Evolutionary conservation across 768 basidiomycete species (phyloP), one percentile per base, ranked within the genome.

Genomic region (Hypsizygus marmoreus): DNA sequence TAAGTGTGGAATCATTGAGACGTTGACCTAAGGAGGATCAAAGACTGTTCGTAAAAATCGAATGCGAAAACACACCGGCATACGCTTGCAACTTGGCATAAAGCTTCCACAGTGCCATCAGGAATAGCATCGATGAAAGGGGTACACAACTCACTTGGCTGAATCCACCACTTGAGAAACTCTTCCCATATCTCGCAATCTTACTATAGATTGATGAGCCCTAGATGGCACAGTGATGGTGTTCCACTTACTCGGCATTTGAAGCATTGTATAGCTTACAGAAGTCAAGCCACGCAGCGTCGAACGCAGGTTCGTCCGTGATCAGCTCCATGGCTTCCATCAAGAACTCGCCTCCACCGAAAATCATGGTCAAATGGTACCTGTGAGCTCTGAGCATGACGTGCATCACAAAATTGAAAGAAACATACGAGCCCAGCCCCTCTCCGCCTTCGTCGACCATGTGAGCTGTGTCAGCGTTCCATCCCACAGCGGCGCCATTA

Each of bases 251-350:
- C 67, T 68, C 67, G 0, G 64, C 67, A 30, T 59, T 45, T 6
- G 68, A 62, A 4, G 56, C 70, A 43, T 70, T 71, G 38, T 57
- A 65, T n/a, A 66, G 53, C 30, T 55, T 56, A 41, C 69, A 71
- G 43, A 70, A 70, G 49, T 70, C 70, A 12, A 71, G 26, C 70
- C 70, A 71, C 6, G 68, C 68, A 29, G 65, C 67, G 45, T 71
- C 68, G 45, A 71, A 71, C 19, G 56, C 66, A 1, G 68, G 65
- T 39, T 64, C 68, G 47, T 71, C 67, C 0, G 60, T 65, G 24
- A 70, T 66, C 10, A 70, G 36, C 25, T 70, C 67, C 66, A 70
- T 67, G n/a, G 60, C 61, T 40, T 71, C 70, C 68, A 71, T 71
- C 22, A 70, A 44, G 41, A 71, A 65, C 46, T 70, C 70, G 10